These are phyloP conservation scores for Arctostaphylos glauca DNA, from an alignment of 148 eudicot genomes.

Conservation along the genomic window DNA sequence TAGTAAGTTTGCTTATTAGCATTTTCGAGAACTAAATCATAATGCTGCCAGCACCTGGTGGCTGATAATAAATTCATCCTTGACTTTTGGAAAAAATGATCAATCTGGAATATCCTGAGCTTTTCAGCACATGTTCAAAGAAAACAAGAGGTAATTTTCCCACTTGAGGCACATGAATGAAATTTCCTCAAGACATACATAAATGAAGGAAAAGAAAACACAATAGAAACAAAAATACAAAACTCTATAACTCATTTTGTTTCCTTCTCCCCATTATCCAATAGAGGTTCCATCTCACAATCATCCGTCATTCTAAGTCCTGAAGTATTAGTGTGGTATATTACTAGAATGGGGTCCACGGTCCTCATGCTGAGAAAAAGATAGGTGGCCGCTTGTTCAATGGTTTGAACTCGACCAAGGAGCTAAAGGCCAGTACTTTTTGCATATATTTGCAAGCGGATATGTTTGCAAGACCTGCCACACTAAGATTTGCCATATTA, in stretches of 20 bases:
- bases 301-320: background rate
- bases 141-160: background rate
- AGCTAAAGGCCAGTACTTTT: background rate
- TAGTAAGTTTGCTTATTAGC: too few relatives aligned
- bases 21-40: background rate
- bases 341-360: background rate
- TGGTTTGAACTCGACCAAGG: background rate
- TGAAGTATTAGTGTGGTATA: background rate
- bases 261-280: background rate
- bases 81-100: background rate
- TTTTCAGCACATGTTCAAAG: too few relatives aligned
- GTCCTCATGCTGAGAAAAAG: background rate
- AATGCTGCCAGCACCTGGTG: background rate
- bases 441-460: background rate
- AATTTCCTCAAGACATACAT: too few relatives aligned
- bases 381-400: background rate
- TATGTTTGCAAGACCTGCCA: background rate
- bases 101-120: background rate
- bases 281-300: background rate
- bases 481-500: slow-evolving; percentile 2
- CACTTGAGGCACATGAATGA: background rate
- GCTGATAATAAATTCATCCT: background rate
- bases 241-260: background rate
- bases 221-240: background rate
- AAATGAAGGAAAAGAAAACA: background rate